Conservation (phyloP, 2,329 filamentous ascomycete genomes). For the Xylaria sp. region DNA sequence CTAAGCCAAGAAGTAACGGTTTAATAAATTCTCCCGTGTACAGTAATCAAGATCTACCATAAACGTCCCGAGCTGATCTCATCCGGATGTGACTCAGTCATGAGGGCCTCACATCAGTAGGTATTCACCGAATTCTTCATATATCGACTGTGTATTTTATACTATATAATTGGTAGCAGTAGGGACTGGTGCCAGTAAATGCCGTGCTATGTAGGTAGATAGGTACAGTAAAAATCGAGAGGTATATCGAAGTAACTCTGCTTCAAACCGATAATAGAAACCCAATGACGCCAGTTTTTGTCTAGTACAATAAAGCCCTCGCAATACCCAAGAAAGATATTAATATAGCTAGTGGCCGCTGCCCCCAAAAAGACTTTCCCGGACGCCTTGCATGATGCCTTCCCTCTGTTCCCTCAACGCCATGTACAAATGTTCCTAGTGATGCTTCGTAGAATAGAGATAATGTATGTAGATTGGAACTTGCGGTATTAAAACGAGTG, state of each 20-base stretch:
- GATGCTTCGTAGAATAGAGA: constrained; percentile 16
- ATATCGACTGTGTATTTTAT: neutral
- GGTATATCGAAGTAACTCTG: constrained; percentile 26
- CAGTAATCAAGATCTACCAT: neutral
- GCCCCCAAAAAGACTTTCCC: neutral
- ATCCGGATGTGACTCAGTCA: too few species aligned
- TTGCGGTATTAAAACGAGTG: constrained; percentile 8
- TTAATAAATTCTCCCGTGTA: neutral
- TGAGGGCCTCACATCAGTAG: too few species aligned
- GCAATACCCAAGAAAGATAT: constrained; percentile 8
- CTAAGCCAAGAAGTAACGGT: neutral
- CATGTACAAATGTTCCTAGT: constrained; percentile 33
- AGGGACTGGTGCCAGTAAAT: constrained; percentile 20
- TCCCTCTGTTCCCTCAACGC: constrained; percentile 29
- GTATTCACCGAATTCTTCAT: neutral
- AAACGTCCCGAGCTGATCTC: neutral
- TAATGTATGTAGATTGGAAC: constrained; percentile 20
- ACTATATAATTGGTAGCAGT: constrained; percentile 10
- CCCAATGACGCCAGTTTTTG: constrained; percentile 26
- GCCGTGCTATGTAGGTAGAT: constrained; percentile 3
- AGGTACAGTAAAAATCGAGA: constrained; percentile 7
- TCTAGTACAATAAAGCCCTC: constrained; percentile 29
- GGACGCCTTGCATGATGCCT: constrained; percentile 36
- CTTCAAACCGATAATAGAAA: neutral
- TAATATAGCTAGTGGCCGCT: constrained; percentile 6